Conservation (phyloP, 2,329 filamentous ascomycete genomes). For the Talaromyces sp. region DNA sequence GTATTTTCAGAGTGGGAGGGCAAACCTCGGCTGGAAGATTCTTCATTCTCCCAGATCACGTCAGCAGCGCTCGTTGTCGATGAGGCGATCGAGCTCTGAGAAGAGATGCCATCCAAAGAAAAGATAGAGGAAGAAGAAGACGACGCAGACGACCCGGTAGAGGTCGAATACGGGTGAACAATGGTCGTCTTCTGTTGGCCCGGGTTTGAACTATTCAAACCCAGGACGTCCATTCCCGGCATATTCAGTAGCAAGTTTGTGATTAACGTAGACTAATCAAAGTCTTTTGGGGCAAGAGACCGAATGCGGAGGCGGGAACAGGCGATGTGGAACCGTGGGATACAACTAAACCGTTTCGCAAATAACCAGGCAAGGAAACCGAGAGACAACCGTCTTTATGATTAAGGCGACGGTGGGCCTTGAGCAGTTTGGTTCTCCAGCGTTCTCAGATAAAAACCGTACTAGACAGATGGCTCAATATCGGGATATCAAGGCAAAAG, state of each 20-base stretch:
- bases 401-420: conserved; percentile 28
- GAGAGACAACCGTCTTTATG: conserved; percentile 25
- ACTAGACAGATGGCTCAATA: background rate
- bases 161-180: conserved; percentile 59
- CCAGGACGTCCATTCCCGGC: conserved; percentile 40
- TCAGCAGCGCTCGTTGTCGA: conserved; percentile 58
- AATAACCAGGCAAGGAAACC: conserved; percentile 25
- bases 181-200: conserved; percentile 30
- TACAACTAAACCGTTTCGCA: conserved; percentile 26
- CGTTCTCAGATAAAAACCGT: conserved; percentile 10
- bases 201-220: conserved; percentile 35
- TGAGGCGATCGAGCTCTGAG: conserved; percentile 64
- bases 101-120: conserved; percentile 60
- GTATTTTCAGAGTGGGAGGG: conserved; percentile 15
- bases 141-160: conserved; percentile 68
- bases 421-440: conserved; percentile 21
- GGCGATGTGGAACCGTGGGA: conserved; percentile 16
- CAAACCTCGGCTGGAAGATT: conserved; percentile 21
- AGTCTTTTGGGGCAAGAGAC: conserved; percentile 2
- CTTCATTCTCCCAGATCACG: conserved; percentile 40
- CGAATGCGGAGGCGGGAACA: conserved; percentile 10
- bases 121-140: conserved; percentile 73
- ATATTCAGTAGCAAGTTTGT: conserved; percentile 29
- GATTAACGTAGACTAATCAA: background rate
- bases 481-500: background rate